Evolutionary conservation across 805 yeast genomes (phyloP).

Genomic region (Dipodascus geniculatus): DNA sequence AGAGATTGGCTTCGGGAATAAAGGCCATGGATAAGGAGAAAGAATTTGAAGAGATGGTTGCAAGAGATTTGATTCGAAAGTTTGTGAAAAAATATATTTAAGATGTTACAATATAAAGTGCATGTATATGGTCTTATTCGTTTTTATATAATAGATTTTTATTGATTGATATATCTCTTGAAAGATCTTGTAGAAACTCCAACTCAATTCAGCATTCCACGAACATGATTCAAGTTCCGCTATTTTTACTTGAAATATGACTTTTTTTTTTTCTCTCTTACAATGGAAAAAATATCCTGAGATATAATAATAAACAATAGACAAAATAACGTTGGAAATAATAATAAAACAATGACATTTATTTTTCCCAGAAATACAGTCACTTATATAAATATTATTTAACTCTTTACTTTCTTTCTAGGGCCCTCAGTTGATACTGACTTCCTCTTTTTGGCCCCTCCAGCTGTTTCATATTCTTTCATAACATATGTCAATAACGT

Average conservation of each 20-base stretch:
- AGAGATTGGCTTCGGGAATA: background rate
- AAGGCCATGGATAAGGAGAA: background rate
- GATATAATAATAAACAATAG: too few relatives aligned
- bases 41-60: background rate
- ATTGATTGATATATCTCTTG: background rate
- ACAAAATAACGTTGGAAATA: too few relatives aligned
- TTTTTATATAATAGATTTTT: background rate
- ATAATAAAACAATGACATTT: too few relatives aligned
- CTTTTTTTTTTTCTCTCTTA: too few relatives aligned
- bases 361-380: too few relatives aligned
- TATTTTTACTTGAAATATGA: too few relatives aligned
- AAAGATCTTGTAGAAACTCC: too few relatives aligned
- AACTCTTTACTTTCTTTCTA: background rate
- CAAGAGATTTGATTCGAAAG: background rate
- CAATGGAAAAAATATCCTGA: too few relatives aligned
- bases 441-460: background rate
- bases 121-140: too few relatives aligned
- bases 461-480: conserved; percentile 37
- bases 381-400: too few relatives aligned
- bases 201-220: too few relatives aligned
- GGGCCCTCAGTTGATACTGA: background rate
- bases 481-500: conserved; percentile 66
- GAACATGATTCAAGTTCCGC: too few relatives aligned
- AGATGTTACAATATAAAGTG: background rate
- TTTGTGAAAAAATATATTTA: background rate